Conservation (phyloP, 2,329 filamentous ascomycete genomes). For the Torrubiella hemipterigena region DNA sequence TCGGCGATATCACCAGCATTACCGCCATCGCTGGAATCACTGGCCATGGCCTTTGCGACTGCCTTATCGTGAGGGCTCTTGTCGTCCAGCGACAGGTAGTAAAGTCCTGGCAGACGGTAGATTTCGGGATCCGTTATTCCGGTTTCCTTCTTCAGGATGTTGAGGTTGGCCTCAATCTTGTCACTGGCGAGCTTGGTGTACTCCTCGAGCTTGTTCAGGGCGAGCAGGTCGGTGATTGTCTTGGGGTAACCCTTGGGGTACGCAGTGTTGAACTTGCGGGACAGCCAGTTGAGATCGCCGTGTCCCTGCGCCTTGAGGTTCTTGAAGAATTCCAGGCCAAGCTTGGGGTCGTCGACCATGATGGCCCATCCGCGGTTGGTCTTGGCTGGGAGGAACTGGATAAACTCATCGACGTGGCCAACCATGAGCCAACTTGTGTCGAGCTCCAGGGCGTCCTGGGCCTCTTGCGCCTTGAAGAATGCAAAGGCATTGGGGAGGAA, state of each 20-base stretch:
- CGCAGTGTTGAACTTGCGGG: neutral
- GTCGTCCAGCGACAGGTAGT: conserved; percentile 5
- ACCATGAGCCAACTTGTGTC: conserved; percentile 17
- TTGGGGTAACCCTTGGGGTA: conserved; percentile 2
- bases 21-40: neutral
- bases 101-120: conserved; percentile 12
- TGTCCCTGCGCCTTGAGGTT: conserved; percentile 11
- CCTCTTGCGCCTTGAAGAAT: conserved; percentile 10
- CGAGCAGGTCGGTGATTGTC: conserved; percentile 8
- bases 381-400: conserved; percentile 16
- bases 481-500: neutral
- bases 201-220: conserved; percentile 4
- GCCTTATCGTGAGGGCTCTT: neutral
- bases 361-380: neutral
- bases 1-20: neutral
- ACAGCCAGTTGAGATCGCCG: conserved; percentile 7
- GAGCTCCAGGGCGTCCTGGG: conserved; percentile 16
- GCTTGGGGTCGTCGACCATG: conserved; percentile 7
- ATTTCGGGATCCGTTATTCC: conserved; percentile 11
- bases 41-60: neutral
- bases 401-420: conserved; percentile 20
- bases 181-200: conserved; percentile 5
- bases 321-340: conserved; percentile 13
- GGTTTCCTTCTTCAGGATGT: conserved; percentile 11
- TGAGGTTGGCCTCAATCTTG: conserved; percentile 10